Evolutionary conservation across 208 protist species (phyloP).

Genomic region (Sergeia podlipaevii): DNA sequence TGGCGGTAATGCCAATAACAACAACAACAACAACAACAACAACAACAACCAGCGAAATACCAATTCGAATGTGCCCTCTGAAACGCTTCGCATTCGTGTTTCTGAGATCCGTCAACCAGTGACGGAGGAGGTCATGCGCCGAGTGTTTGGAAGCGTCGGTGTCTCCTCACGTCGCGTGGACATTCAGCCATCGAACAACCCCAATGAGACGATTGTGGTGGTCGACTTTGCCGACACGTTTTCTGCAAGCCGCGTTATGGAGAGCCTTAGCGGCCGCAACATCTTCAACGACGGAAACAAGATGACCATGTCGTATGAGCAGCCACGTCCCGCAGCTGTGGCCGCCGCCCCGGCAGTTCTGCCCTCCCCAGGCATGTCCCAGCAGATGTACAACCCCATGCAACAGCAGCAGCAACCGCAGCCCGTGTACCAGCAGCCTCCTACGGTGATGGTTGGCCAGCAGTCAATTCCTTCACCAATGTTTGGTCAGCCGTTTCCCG

Average conservation of each 20-base stretch:
- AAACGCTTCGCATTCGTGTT: constrained; percentile 76
- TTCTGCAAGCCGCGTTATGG: constrained; percentile 60
- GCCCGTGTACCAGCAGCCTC: background rate
- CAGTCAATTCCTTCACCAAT: constrained; percentile 15
- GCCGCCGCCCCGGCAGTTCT: constrained; percentile 3
- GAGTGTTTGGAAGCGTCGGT: constrained; percentile 80
- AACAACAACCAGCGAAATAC: constrained; percentile 14
- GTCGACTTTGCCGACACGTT: constrained; percentile 66
- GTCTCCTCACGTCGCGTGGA: constrained; percentile 48
- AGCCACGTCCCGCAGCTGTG: constrained; percentile 1
- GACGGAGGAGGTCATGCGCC: constrained; percentile 82
- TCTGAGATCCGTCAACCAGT: constrained; percentile 75
- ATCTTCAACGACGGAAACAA: constrained; percentile 90
- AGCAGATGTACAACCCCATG: background rate
- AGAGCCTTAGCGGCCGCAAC: constrained; percentile 73
- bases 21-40: constrained; percentile 13
- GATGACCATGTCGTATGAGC: constrained; percentile 74
- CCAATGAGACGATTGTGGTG: constrained; percentile 63
- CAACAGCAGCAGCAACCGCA: constrained; percentile 16
- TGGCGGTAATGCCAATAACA: constrained; percentile 13
- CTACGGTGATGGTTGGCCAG: constrained; percentile 15
- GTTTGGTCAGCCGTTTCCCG: constrained; percentile 14
- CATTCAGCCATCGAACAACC: constrained; percentile 49
- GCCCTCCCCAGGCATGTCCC: constrained; percentile 12
- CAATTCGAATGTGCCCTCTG: constrained; percentile 26